Conservation (phyloP, 1,284 basidiomycete species). For the Cerrena zonata region DNA sequence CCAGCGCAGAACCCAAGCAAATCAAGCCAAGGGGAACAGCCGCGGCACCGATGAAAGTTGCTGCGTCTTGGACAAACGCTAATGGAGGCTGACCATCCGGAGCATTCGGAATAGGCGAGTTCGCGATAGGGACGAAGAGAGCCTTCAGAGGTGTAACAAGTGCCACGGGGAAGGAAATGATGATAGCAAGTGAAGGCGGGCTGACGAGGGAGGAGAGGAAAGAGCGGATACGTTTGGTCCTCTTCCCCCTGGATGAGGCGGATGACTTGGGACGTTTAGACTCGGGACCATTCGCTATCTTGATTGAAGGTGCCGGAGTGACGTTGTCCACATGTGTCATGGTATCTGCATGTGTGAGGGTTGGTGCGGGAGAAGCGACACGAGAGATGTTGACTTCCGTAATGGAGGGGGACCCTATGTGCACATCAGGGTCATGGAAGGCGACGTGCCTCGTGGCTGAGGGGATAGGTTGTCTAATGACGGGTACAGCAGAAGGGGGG, state of each 20-base stretch:
- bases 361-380: conserved; percentile 24
- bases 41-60: conserved; percentile 65
- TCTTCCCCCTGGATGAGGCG: neutral
- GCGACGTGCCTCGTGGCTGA: conserved; percentile 25
- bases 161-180: conserved; percentile 63
- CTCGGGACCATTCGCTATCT: neutral
- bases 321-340: conserved; percentile 2
- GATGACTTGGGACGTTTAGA: neutral
- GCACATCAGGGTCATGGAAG: conserved; percentile 20
- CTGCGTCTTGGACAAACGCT: conserved; percentile 58
- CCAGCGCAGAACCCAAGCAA: conserved; percentile 69
- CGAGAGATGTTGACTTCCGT: conserved; percentile 21
- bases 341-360: conserved; percentile 20
- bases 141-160: conserved; percentile 66
- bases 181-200: conserved; percentile 59
- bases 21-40: conserved; percentile 70
- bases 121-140: conserved; percentile 54
- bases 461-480: neutral
- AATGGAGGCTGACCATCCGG: conserved; percentile 76
- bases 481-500: neutral
- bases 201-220: conserved; percentile 41
- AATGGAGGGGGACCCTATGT: conserved; percentile 19
- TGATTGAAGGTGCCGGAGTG: neutral
- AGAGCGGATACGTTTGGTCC: conserved; percentile 3
- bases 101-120: conserved; percentile 49